A percentile compares a stretch with the other conserved stretches of the same genome.
These are phyloP conservation scores for Cyamopsis tetragonoloba DNA, from an alignment of 306 rosid genomes.

Conservation along the genomic window DNA sequence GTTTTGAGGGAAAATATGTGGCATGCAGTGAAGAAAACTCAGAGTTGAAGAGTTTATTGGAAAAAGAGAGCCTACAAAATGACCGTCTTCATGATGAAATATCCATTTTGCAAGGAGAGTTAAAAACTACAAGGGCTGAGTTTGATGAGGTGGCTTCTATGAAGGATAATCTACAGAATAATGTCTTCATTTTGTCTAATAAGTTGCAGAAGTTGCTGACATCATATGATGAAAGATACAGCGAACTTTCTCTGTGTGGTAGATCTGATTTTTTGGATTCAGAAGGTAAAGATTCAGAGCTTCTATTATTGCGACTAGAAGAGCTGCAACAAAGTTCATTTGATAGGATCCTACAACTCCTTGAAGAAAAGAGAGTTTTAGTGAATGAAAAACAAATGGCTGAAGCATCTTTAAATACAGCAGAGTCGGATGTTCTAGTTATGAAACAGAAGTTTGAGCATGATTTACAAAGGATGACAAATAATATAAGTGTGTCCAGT, in stretches of 20 bases:
- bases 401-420: slow-evolving; percentile 46
- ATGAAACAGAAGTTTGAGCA: slow-evolving; percentile 59
- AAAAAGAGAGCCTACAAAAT: slow-evolving; percentile 50
- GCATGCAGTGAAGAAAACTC: slow-evolving; percentile 59
- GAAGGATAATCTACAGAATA: slow-evolving; percentile 62
- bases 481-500: slow-evolving; percentile 49
- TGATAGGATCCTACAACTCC: slow-evolving; percentile 53
- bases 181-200: slow-evolving; percentile 34
- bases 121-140: slow-evolving; percentile 48
- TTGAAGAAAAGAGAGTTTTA: slow-evolving; percentile 59
- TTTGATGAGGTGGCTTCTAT: slow-evolving; percentile 46
- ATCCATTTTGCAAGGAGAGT: slow-evolving; percentile 59
- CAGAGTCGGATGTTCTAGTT: slow-evolving; percentile 52
- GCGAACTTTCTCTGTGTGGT: slow-evolving; percentile 36
- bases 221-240: slow-evolving; percentile 39
- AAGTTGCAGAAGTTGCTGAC: slow-evolving; percentile 57
- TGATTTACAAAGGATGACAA: slow-evolving; percentile 40
- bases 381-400: slow-evolving; percentile 50
- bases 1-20: slow-evolving; percentile 51
- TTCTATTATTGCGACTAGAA: slow-evolving; percentile 52
- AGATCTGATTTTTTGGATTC: slow-evolving; percentile 40
- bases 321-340: slow-evolving; percentile 54
- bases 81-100: slow-evolving; percentile 43
- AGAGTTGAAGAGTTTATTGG: slow-evolving; percentile 52
- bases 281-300: slow-evolving; percentile 46